A percentile compares a stretch with the other conserved stretches of the same genome.
Conservation (phyloP, 2,329 filamentous ascomycete genomes). For the Claviceps sp. region DNA sequence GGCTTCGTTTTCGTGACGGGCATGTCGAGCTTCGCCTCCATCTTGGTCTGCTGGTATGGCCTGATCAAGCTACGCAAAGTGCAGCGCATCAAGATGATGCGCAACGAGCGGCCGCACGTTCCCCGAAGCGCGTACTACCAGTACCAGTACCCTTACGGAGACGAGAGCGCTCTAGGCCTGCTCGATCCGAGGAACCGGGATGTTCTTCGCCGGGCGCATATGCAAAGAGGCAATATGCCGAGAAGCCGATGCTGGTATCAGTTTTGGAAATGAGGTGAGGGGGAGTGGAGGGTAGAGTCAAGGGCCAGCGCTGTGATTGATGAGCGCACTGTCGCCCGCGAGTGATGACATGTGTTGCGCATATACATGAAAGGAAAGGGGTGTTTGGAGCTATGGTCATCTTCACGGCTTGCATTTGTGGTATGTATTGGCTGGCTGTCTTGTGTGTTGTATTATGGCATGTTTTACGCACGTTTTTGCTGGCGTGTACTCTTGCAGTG, state of each 20-base stretch:
- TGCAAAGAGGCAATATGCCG: constrained; percentile 29
- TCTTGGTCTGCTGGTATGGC: constrained; percentile 71
- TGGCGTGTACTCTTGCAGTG: no score
- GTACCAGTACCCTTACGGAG: constrained; percentile 13
- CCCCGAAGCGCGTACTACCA: constrained; percentile 27
- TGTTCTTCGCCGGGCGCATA: constrained; percentile 37
- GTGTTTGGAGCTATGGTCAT: no score
- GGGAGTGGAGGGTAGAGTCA: background rate
- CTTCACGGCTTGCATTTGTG: no score
- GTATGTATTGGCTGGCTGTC: no score
- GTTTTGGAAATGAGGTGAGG: constrained; percentile 5
- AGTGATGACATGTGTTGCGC: no score
- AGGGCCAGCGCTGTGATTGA: no score
- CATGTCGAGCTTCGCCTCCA: constrained; percentile 57
- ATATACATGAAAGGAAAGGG: no score
- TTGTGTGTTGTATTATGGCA: no score
- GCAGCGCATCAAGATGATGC: constrained; percentile 75
- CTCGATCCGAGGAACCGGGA: constrained; percentile 42
- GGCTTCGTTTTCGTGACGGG: constrained; percentile 69
- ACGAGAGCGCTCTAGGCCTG: constrained; percentile 35
- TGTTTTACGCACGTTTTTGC: no score
- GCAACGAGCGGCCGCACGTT: constrained; percentile 26
- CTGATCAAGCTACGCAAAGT: constrained; percentile 72
- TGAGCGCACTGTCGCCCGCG: no score
- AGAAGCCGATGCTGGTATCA: constrained; percentile 21